Conservation (phyloP, 352 stramenopile genomes). For the Thalassiosira exigua region DNA sequence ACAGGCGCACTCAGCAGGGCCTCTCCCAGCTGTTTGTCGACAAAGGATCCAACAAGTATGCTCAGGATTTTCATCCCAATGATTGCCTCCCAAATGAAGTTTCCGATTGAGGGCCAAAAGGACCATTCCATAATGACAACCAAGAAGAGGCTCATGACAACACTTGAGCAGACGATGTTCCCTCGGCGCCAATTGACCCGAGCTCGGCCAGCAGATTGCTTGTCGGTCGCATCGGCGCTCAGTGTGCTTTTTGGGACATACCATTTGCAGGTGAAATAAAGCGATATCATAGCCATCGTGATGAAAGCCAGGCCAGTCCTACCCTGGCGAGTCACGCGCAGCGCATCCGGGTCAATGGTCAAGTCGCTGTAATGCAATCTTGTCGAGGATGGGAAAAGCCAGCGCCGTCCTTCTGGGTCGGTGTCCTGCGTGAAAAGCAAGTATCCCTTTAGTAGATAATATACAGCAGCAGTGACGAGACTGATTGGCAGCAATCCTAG, state of each 20-base stretch:
- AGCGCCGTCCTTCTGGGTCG: conserved; percentile 56
- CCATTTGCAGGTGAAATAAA: conserved; percentile 88
- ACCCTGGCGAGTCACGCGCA: conserved; percentile 77
- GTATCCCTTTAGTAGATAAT: conserved; percentile 61
- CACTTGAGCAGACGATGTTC: conserved; percentile 94
- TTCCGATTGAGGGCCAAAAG: conserved; percentile 93
- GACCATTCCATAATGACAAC: conserved; percentile 95
- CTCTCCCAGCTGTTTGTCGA: conserved; percentile 92
- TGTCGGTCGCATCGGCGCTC: conserved; percentile 86
- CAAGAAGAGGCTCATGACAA: conserved; percentile 92
- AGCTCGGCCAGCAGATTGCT: conserved; percentile 90
- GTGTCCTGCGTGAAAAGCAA: conserved; percentile 72
- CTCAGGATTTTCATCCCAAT: conserved; percentile 92
- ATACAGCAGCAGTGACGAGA: conserved; percentile 54
- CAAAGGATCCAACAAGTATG: conserved; percentile 87
- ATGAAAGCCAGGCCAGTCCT: conserved; percentile 93
- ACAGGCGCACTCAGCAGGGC: conserved; percentile 90
- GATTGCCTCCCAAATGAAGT: conserved; percentile 96
- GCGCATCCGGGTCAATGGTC: conserved; percentile 86
- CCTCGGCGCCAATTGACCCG: conserved; percentile 93
- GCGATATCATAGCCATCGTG: conserved; percentile 88
- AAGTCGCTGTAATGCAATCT: conserved; percentile 89
- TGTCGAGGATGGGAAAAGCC: conserved; percentile 86
- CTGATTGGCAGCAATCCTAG: conserved; percentile 89
- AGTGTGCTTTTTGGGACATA: conserved; percentile 93